These are phyloP conservation scores for Lactarius akahatsu DNA, from an alignment of 768 basidiomycete species.

Conservation along the genomic window DNA sequence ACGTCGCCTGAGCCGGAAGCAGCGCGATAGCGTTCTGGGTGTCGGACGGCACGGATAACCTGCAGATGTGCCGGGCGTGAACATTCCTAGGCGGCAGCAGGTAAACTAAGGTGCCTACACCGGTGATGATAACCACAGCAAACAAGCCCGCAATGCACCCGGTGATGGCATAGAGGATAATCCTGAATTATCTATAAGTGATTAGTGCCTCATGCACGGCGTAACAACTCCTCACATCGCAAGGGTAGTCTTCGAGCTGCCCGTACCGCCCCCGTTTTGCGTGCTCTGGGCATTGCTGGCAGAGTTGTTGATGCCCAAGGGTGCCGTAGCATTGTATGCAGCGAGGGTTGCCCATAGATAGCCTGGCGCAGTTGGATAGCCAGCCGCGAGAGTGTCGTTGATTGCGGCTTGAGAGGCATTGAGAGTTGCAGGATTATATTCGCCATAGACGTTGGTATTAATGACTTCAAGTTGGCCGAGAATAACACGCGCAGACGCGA, in stretches of 20 bases:
- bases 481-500: constrained; percentile 55
- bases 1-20: constrained; percentile 52
- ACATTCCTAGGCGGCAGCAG: neutral
- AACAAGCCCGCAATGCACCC: constrained; percentile 87
- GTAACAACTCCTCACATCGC: constrained; percentile 60
- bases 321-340: constrained; percentile 59
- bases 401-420: constrained; percentile 52
- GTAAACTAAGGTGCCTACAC: constrained; percentile 47
- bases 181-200: constrained; percentile 45
- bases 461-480: constrained; percentile 55
- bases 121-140: constrained; percentile 79
- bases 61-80: constrained; percentile 32
- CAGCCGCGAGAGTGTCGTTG: constrained; percentile 43
- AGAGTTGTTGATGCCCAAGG: constrained; percentile 30
- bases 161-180: constrained; percentile 83
- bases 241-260: constrained; percentile 38
- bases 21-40: constrained; percentile 83
- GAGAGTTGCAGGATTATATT: constrained; percentile 61
- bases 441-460: constrained; percentile 50
- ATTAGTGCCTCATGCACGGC: constrained; percentile 1
- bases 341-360: constrained; percentile 72
- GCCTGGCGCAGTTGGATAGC: constrained; percentile 47
- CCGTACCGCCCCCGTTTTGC: constrained; percentile 10
- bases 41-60: constrained; percentile 79
- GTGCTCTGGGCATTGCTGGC: constrained; percentile 30